phyloP scores from a whole-genome alignment of 2,329 filamentous ascomycete genomes.

The Periconia sp. region DNA sequence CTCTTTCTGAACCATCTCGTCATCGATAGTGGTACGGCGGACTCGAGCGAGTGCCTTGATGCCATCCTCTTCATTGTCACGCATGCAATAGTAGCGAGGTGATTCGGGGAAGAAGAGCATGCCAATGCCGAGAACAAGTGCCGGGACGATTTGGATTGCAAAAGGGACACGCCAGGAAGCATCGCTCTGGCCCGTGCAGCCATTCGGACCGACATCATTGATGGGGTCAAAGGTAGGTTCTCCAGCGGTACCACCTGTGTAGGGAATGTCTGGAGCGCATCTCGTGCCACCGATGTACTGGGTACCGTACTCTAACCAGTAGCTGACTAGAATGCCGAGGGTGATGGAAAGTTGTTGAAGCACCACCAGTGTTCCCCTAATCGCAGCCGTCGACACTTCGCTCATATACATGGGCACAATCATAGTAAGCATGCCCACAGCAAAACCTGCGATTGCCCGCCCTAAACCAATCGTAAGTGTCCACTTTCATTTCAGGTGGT shows the following conservation, averaged over 20 bases:
- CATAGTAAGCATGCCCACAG: constrained; percentile 52
- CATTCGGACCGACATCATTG: constrained; percentile 31
- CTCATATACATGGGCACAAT: constrained; percentile 57
- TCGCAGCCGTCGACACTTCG: constrained; percentile 54
- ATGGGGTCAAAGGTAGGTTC: neutral
- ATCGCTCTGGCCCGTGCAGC: neutral
- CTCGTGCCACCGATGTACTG: constrained; percentile 33
- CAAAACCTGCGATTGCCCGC: constrained; percentile 53
- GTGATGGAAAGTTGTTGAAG: constrained; percentile 52
- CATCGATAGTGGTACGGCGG: constrained; percentile 51
- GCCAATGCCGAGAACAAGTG: constrained; percentile 42
- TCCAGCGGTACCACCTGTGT: no score
- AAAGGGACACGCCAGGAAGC: constrained; percentile 51
- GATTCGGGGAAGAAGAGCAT: constrained; percentile 57
- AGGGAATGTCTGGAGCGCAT: no score
- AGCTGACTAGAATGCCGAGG: constrained; percentile 53
- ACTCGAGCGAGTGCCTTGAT: constrained; percentile 52
- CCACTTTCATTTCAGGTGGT: no score
- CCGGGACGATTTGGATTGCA: constrained; percentile 49
- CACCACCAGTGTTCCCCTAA: constrained; percentile 53
- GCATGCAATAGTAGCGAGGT: constrained; percentile 50
- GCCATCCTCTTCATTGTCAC: constrained; percentile 49
- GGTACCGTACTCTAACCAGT: constrained; percentile 59
- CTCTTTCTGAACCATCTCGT: constrained; percentile 56
- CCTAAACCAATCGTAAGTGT: constrained; percentile 29